Evolutionary conservation across 1,284 basidiomycete genomes (phyloP).

Genomic region (Omphalotus olearius): DNA sequence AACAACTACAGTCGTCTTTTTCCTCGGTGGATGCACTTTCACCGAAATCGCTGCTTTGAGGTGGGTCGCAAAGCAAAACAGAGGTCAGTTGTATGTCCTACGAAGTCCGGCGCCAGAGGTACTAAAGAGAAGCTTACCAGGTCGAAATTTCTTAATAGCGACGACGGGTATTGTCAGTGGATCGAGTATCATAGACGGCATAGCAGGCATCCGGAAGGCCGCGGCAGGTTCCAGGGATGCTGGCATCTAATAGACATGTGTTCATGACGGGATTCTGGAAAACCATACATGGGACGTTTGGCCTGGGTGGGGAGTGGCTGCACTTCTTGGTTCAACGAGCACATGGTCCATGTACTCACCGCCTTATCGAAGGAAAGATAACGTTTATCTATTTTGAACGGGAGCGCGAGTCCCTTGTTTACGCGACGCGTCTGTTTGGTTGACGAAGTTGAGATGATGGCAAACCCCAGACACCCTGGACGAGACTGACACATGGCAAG

Average conservation of each 20-base stretch:
- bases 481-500: constrained; percentile 15
- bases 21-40: constrained; percentile 97
- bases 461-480: constrained; percentile 30
- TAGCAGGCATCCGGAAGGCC: constrained; percentile 44
- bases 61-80: constrained; percentile 83
- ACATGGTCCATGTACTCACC: constrained; percentile 11
- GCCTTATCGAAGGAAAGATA: constrained; percentile 9
- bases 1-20: constrained; percentile 91
- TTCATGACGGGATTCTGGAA: constrained; percentile 21
- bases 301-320: not conserved
- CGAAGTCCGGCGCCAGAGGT: constrained; percentile 1
- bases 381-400: constrained; percentile 4
- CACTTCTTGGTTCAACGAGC: constrained; percentile 6
- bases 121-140: constrained; percentile 33
- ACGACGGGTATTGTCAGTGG: constrained; percentile 89
- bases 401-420: constrained; percentile 10
- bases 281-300: constrained; percentile 1
- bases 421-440: constrained; percentile 43
- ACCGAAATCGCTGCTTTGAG: constrained; percentile 94
- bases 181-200: constrained; percentile 62
- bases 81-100: constrained; percentile 43
- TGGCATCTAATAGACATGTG: constrained; percentile 20
- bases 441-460: constrained; percentile 23
- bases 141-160: constrained; percentile 80
- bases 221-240: constrained; percentile 29